Percentiles rank a stretch among this genome's conserved stretches.
These are phyloP conservation scores for Sophora flavescens DNA, from an alignment of 306 rosid genomes.

Conservation along the genomic window DNA sequence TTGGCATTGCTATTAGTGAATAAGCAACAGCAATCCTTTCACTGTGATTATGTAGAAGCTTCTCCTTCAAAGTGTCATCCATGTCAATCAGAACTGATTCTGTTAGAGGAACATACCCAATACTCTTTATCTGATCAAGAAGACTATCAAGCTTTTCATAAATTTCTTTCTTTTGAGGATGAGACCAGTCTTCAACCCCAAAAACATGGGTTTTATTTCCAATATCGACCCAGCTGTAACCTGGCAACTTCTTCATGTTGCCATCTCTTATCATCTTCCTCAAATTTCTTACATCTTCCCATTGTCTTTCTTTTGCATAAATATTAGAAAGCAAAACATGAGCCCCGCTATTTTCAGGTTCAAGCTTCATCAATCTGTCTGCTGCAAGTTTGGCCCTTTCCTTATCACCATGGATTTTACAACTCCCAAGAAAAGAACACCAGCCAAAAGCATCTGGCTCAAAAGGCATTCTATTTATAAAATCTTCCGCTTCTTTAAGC, in stretches of 20 bases:
- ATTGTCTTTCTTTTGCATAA: conserved; percentile 55
- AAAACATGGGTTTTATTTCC: conserved; percentile 62
- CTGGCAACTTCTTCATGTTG: conserved; percentile 60
- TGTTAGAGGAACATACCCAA: conserved; percentile 59
- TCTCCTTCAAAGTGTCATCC: conserved; percentile 54
- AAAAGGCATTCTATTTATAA: conserved; percentile 60
- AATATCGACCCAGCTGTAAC: conserved; percentile 70
- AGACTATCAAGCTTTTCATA: conserved; percentile 56
- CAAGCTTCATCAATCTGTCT: conserved; percentile 57
- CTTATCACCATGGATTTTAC: conserved; percentile 58
- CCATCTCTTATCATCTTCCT: conserved; percentile 61
- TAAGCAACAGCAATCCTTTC: conserved; percentile 68
- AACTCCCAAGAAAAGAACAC: conserved; percentile 70
- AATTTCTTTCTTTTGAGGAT: conserved; percentile 59
- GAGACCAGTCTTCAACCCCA: conserved; percentile 66
- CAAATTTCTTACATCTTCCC: conserved; percentile 63
- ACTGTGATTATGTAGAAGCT: conserved; percentile 64
- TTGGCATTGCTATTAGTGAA: conserved; percentile 51
- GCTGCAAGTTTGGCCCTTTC: conserved; percentile 66
- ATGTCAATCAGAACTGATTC: conserved; percentile 53
- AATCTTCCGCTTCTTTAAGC: conserved; percentile 60
- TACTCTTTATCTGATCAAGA: conserved; percentile 55
- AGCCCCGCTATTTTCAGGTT: conserved; percentile 64
- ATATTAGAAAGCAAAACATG: conserved; percentile 65
- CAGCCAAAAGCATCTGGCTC: conserved; percentile 71